These are phyloP conservation scores for Verticillium dahliae DNA, from an alignment of 2,329 filamentous ascomycete species.

Conservation along the genomic window DNA sequence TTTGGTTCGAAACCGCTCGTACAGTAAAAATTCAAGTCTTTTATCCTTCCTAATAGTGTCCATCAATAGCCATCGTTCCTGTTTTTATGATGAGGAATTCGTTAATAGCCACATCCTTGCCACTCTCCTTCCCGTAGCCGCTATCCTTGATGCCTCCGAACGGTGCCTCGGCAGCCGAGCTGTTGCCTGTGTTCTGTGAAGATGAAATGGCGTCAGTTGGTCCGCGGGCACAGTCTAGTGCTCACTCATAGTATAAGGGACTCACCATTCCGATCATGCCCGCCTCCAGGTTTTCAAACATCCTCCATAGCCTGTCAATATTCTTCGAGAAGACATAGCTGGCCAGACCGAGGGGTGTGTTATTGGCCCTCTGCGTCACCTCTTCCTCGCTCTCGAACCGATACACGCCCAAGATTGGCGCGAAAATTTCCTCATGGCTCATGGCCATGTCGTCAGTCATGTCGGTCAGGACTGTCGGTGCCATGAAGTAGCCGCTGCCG, in stretches of 20 bases:
- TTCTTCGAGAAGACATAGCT: slow-evolving; percentile 64
- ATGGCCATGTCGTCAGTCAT: slow-evolving; percentile 64
- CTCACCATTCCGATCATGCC: slow-evolving; percentile 51
- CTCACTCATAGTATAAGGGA: slow-evolving; percentile 30
- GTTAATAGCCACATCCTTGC: slow-evolving; percentile 39
- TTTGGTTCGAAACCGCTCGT: not conserved
- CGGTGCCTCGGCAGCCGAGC: slow-evolving; percentile 33
- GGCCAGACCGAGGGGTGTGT: slow-evolving; percentile 63
- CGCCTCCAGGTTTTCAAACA: slow-evolving; percentile 49
- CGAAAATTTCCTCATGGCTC: slow-evolving; percentile 67
- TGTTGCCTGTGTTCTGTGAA: slow-evolving; percentile 32
- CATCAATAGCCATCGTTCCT: slow-evolving; percentile 34
- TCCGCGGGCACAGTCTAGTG: not conserved
- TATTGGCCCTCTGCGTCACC: slow-evolving; percentile 63
- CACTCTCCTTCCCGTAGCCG: slow-evolving; percentile 39
- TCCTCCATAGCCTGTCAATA: slow-evolving; percentile 28
- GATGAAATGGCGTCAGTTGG: slow-evolving; percentile 3
- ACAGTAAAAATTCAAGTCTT: not conserved
- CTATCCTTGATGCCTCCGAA: slow-evolving; percentile 44
- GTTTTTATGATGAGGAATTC: slow-evolving; percentile 40
- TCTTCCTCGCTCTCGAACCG: slow-evolving; percentile 66
- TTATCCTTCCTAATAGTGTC: slow-evolving; percentile 19
- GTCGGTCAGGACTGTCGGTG: slow-evolving; percentile 63
- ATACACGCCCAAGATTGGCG: slow-evolving; percentile 66
- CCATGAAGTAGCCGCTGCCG: slow-evolving; percentile 60